phyloP scores from a whole-genome alignment of 352 stramenopile genomes.

The Elongisporangium undulatum region DNA sequence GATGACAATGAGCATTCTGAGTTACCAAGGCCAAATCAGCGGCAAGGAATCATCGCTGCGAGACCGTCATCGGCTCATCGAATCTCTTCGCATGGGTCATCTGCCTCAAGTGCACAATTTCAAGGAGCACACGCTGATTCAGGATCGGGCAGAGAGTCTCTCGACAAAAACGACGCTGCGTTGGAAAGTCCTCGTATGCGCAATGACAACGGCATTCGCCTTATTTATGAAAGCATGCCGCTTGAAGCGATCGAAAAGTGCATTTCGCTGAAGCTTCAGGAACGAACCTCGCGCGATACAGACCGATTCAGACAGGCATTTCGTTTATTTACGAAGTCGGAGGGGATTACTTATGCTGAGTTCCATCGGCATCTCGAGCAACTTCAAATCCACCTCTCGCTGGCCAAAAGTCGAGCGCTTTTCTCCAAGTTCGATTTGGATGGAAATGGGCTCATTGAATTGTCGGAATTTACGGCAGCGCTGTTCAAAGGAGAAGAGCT shows the following conservation, averaged over 20 bases:
- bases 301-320: constrained; percentile 60
- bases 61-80: background rate
- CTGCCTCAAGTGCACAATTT: constrained; percentile 2
- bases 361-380: constrained; percentile 47
- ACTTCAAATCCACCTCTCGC: constrained; percentile 60
- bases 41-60: background rate
- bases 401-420: constrained; percentile 45
- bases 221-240: constrained; percentile 45
- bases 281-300: constrained; percentile 38
- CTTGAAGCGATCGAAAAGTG: constrained; percentile 50
- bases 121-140: background rate
- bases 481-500: constrained; percentile 45
- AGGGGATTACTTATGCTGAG: constrained; percentile 56
- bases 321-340: constrained; percentile 56
- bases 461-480: constrained; percentile 58
- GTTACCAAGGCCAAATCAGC: background rate
- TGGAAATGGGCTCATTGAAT: constrained; percentile 51
- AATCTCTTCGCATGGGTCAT: background rate
- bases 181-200: constrained; percentile 5
- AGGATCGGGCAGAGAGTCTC: background rate
- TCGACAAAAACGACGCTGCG: background rate
- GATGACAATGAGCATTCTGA: background rate
- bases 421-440: constrained; percentile 67
- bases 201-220: constrained; percentile 15
- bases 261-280: constrained; percentile 57